Conservation (phyloP, 73 alveolate genomes). For the Tetrahymena thermophila region DNA sequence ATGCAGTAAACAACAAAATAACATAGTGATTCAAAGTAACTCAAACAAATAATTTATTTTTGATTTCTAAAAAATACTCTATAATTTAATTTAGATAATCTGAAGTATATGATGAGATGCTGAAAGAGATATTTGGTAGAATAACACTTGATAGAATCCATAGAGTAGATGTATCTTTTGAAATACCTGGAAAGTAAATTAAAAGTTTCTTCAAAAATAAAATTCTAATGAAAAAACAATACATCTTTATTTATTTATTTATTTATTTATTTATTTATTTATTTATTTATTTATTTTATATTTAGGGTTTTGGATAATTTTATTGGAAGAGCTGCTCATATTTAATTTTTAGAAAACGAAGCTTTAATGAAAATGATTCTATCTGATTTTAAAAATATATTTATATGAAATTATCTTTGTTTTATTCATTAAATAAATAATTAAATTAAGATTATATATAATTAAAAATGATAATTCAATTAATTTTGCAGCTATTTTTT, state of each 20-base stretch:
- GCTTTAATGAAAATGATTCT: constrained; percentile 86
- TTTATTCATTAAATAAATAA: not conserved
- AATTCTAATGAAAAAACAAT: too few relatives aligned
- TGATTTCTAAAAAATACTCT: not conserved
- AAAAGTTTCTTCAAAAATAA: not conserved
- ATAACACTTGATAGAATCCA: not conserved
- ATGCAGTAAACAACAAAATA: constrained; percentile 44
- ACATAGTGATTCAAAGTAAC: constrained; percentile 4
- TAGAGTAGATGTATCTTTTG: constrained; percentile 39
- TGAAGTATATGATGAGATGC: not conserved
- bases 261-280: too few relatives aligned
- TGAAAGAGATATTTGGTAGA: not conserved
- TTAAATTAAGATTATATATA: not conserved
- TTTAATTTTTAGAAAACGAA: constrained; percentile 96
- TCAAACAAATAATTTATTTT: not conserved
- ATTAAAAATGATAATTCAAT: too few relatives aligned
- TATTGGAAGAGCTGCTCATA: constrained; percentile 99
- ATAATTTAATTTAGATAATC: not conserved
- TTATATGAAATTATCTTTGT: constrained; percentile 37
- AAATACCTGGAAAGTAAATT: constrained; percentile 20
- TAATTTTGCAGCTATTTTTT: too few relatives aligned
- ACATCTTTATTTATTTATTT: too few relatives aligned
- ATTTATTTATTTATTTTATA: too few relatives aligned
- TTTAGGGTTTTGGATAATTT: constrained; percentile 78
- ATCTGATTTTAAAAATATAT: constrained; percentile 70